Base-by-base conservation (phyloP, 352 stramenopile species). In the Phytophthora sansomeana region DNA sequence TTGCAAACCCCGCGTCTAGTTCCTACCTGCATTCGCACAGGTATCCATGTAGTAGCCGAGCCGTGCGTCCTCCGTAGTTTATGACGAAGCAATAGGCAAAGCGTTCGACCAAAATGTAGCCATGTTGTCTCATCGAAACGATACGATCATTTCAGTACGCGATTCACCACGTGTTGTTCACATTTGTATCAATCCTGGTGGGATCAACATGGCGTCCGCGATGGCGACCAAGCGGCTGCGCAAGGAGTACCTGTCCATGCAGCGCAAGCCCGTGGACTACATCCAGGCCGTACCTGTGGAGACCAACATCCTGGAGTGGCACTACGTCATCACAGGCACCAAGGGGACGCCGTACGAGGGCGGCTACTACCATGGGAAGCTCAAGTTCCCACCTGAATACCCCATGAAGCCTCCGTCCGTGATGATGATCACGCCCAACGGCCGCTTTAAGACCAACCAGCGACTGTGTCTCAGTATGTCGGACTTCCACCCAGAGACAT, bases 381-480 rank as follows among this genome's bases (percentile, higher is more conserved):
- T 98, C 42, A 91, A 93, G 62, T 99, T 99, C 63, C 95, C 95
- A 6, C 92, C 89, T 41, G 90, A 98, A 70, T 99, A 99, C 64
- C 96, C 96, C 16, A 95, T 98, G 80, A 98, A 98, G 79, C 96
- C 96, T 35, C 96, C 96, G n/a, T 86, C 89, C 38, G 92, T 99
- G 43, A 87, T 98, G 28, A 98, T 99, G 95, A 69, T 95, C 17
- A 98, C 96, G 29, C 93, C 92, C 17, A 98, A 96, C 51, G 96
- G 96, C 17, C 89, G 96, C 43, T 99, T 99, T 75, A 96, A 97
- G 72, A 94, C 93, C 14, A 98, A 98, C 74, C 84, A 96, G 67
- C 80, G 93, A 19, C 75, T 99, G 42, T 99, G 96, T 82, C 77
- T 99, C 5, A 96, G 81, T 65, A 98, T 98, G 95, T 97, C 87